phyloP scores from a whole-genome alignment of 352 stramenopile genomes.

The Paralagenidium karlingii region DNA sequence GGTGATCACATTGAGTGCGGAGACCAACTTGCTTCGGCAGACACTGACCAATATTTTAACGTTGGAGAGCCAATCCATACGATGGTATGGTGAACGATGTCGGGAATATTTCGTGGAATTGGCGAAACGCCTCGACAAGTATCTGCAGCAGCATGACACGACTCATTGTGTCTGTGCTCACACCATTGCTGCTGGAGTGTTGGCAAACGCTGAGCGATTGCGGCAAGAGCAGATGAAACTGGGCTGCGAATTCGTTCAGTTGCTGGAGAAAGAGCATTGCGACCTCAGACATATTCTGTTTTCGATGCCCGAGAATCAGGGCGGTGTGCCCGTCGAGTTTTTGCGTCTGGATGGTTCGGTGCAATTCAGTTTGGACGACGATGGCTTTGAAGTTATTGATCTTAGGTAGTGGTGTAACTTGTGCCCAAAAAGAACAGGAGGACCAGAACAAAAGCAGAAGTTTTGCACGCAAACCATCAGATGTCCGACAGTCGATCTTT shows the following conservation, averaged over 20 bases:
- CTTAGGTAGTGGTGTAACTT: no score
- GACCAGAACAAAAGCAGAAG: no score
- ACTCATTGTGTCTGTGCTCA: background rate
- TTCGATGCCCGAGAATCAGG: conserved; percentile 57
- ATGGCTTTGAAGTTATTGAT: conserved; percentile 70
- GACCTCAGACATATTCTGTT: conserved; percentile 43
- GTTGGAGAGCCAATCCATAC: conserved; percentile 50
- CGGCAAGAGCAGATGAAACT: conserved; percentile 24
- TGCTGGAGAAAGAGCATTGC: conserved; percentile 31
- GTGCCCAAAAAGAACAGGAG: no score
- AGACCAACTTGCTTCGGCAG: conserved; percentile 29
- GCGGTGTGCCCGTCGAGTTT: conserved; percentile 54
- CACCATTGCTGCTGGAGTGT: conserved; percentile 3
- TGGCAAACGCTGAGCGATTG: conserved; percentile 20
- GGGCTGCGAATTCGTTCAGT: conserved; percentile 30
- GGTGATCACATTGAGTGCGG: background rate
- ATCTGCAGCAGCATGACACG: background rate
- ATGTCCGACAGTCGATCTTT: no score
- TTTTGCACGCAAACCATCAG: no score
- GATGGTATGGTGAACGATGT: conserved; percentile 73
- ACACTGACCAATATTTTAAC: conserved; percentile 46
- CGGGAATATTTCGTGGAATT: conserved; percentile 26
- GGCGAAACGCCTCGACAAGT: conserved; percentile 20
- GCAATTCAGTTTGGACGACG: conserved; percentile 66
- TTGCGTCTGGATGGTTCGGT: conserved; percentile 54